Evolutionary conservation across 768 basidiomycete species (phyloP), one percentile per base, ranked within the genome.

Genomic region (Russula earlei): DNA sequence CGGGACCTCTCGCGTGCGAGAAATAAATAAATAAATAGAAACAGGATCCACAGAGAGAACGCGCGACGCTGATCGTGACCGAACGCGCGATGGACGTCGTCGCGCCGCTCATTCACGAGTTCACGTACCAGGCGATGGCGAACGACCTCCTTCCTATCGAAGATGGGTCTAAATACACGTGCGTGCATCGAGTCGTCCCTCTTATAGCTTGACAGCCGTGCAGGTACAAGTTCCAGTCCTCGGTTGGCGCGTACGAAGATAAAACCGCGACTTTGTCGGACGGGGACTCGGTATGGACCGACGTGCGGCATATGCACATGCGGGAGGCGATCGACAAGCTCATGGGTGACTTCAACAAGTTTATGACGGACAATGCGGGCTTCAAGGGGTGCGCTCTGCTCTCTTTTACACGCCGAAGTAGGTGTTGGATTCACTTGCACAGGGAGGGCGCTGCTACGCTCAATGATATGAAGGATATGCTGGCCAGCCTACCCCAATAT

Each of bases 401-500:
- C 46, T n/a, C 20, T 45, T n/a, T 52, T 44, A 36, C 45, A 33
- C 9, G 12, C 24, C 37, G 10, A 41, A 27, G 33, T 25, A 4
- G 17, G 19, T 19, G 33, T 36, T 24, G 55, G 27, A 20, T 8
- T 29, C 14, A 11, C 53, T 58, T 44, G 48, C 55, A 24, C 54
- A 85, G 87, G 25, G 82, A 90, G 63, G 84, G 86, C 42, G 89
- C 87, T 9, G 87, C 89, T 45, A 93, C 82, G 64, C 69, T 99
- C 45, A 95, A 93, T 65, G 95, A 97, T 70, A 94, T 99, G 90
- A 97, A 96, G 70, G 96, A 99, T 66, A 96, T 98, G 95, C 76
- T 99, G 33, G 96, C 96, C 31, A 91, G 76, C 66, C 68, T 99
- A 58, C 93, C 94, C 2, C 91, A 96, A 70, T 96, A 88, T 64